A percentile compares a stretch with the other conserved stretches of the same genome.
Evolutionary conservation across 1,284 basidiomycete genomes (phyloP).

Genomic region (Trichosporon coremiiforme): DNA sequence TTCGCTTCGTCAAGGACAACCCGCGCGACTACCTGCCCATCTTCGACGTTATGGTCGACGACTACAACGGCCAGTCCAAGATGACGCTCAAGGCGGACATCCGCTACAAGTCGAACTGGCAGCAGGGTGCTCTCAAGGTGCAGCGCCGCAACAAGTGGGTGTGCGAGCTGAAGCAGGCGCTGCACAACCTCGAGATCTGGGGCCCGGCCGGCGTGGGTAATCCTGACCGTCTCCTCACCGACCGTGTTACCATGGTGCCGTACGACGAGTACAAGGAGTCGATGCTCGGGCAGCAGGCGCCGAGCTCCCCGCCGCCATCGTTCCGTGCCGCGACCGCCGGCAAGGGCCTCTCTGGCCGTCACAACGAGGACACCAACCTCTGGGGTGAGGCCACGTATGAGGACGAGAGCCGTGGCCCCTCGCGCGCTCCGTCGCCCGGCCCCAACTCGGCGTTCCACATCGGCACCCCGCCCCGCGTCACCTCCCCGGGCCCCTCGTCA

Average conservation of each 20-base stretch:
- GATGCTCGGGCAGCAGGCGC: conserved; percentile 55
- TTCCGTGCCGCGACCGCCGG: conserved; percentile 48
- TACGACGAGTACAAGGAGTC: conserved; percentile 69
- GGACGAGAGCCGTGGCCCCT: conserved; percentile 29
- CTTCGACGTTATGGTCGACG: conserved; percentile 66
- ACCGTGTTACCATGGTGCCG: conserved; percentile 69
- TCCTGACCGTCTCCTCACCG: conserved; percentile 61
- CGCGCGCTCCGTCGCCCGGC: conserved; percentile 31
- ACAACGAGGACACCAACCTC: conserved; percentile 50
- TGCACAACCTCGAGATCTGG: conserved; percentile 71
- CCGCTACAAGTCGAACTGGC: conserved; percentile 82
- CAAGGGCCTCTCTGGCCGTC: conserved; percentile 39
- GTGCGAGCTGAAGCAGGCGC: conserved; percentile 73
- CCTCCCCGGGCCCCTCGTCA: background rate
- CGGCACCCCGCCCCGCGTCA: conserved; percentile 24
- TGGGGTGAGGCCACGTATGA: conserved; percentile 43
- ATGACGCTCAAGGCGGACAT: conserved; percentile 79
- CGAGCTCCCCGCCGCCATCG: conserved; percentile 49
- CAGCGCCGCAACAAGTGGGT: conserved; percentile 88
- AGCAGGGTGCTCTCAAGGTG: conserved; percentile 70
- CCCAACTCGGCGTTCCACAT: conserved; percentile 20
- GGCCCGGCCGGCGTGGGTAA: conserved; percentile 69
- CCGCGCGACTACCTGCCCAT: conserved; percentile 70
- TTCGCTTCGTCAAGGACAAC: conserved; percentile 72
- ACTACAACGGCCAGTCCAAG: conserved; percentile 79